phyloP scores from a whole-genome alignment of 2,329 filamentous ascomycete genomes.

The Penicillium sp. region DNA sequence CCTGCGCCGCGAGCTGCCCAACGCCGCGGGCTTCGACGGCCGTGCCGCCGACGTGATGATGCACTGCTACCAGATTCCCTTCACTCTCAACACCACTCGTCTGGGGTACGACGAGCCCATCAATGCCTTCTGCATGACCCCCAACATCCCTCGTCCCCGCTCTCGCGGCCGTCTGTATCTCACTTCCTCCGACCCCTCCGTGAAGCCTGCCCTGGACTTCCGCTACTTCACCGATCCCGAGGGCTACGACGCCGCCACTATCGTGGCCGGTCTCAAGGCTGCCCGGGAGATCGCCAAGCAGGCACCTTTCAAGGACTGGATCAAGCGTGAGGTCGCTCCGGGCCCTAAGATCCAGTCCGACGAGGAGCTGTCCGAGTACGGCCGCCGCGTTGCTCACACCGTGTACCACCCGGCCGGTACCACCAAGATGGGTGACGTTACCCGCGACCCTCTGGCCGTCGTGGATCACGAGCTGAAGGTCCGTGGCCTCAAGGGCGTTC shows the following conservation, averaged over 20 bases:
- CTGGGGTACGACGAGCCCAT: constrained; percentile 70
- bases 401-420: constrained; percentile 89
- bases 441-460: constrained; percentile 68
- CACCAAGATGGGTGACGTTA: constrained; percentile 81
- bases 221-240: constrained; percentile 85
- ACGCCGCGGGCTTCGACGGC: constrained; percentile 68
- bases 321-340: constrained; percentile 77
- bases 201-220: constrained; percentile 84
- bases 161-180: constrained; percentile 76
- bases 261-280: constrained; percentile 73
- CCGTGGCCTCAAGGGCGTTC: constrained; percentile 67
- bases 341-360: constrained; percentile 72
- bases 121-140: constrained; percentile 89
- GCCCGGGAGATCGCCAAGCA: constrained; percentile 74
- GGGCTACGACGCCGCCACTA: constrained; percentile 78
- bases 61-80: constrained; percentile 96
- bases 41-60: constrained; percentile 86
- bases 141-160: constrained; percentile 81
- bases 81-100: constrained; percentile 78
- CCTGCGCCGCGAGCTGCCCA: constrained; percentile 70
- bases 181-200: constrained; percentile 68
- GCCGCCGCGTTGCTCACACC: constrained; percentile 76
- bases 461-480: constrained; percentile 75
- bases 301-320: constrained; percentile 76
- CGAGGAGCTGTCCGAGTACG: constrained; percentile 79